Conservation (phyloP, 139 green algal species). For the Haematococcus lacustris region DNA sequence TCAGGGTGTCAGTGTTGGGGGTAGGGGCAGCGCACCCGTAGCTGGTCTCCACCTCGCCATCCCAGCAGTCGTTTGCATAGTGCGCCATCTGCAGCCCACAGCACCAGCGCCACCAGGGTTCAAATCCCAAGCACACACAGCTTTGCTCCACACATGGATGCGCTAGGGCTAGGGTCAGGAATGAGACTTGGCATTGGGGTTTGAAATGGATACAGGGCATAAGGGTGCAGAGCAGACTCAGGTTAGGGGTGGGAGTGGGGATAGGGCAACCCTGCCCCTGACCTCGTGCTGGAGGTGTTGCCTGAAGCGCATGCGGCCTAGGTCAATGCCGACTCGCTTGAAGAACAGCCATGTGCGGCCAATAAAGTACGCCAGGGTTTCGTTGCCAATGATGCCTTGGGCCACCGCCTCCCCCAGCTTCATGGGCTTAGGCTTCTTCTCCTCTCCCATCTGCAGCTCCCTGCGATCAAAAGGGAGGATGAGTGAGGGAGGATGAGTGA, state of each 20-base stretch:
- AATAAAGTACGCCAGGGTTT: constrained; percentile 99
- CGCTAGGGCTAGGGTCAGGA: neutral
- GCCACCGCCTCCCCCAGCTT: constrained; percentile 76
- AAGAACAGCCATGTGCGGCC: constrained; percentile 94
- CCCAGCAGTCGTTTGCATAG: constrained; percentile 84
- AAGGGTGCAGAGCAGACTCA: neutral
- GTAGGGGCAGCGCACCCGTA: constrained; percentile 76
- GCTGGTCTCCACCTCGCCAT: constrained; percentile 86
- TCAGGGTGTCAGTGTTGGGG: neutral
- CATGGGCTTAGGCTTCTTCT: constrained; percentile 77
- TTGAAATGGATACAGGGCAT: neutral
- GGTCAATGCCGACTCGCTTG: constrained; percentile 72
- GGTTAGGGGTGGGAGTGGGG: neutral
- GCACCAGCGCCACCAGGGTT: too few relatives aligned
- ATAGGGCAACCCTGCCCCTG: constrained; percentile 9
- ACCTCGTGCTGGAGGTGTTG: constrained; percentile 98
- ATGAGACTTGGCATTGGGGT: neutral
- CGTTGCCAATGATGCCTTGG: constrained; percentile 89
- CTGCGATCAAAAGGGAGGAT: too few relatives aligned
- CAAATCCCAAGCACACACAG: neutral
- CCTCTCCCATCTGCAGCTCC: constrained; percentile 76
- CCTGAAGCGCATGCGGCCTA: constrained; percentile 80
- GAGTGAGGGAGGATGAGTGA: too few relatives aligned
- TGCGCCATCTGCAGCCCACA: constrained; percentile 47
- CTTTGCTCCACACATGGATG: too few relatives aligned